These are phyloP conservation scores for Epichloe uncinata DNA, from an alignment of 2,329 filamentous ascomycete species.

Conservation along the genomic window DNA sequence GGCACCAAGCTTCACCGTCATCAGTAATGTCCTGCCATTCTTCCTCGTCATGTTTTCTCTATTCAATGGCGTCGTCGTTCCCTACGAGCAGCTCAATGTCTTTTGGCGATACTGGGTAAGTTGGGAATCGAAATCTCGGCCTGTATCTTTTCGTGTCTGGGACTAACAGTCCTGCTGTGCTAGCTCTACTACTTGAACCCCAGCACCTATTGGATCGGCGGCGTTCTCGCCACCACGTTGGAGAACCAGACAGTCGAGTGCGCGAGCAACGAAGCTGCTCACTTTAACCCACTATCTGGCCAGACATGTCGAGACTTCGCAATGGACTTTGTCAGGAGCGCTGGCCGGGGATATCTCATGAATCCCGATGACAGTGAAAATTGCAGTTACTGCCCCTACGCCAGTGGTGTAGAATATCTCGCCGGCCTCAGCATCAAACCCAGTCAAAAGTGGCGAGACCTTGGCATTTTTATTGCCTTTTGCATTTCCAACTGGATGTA, in stretches of 20 bases:
- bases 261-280: constrained; percentile 19
- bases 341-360: constrained; percentile 46
- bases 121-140: not conserved
- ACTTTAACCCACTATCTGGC: constrained; percentile 47
- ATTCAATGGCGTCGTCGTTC: constrained; percentile 66
- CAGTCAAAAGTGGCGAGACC: constrained; percentile 53
- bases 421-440: constrained; percentile 35
- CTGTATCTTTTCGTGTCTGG: too few relatives aligned
- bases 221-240: constrained; percentile 8
- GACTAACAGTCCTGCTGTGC: too few relatives aligned
- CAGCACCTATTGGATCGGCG: constrained; percentile 6
- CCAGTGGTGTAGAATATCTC: constrained; percentile 46
- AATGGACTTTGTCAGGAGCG: constrained; percentile 35
- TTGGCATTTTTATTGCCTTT: constrained; percentile 62
- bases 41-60: constrained; percentile 67
- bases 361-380: constrained; percentile 42
- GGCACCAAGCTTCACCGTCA: constrained; percentile 48
- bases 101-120: constrained; percentile 60
- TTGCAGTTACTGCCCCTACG: constrained; percentile 60
- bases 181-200: constrained; percentile 6
- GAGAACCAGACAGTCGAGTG: constrained; percentile 24
- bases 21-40: constrained; percentile 52
- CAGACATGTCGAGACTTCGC: constrained; percentile 55
- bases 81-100: constrained; percentile 48
- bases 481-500: constrained; percentile 52